Evolutionary conservation across 768 basidiomycete species (phyloP), one percentile per base, ranked within the genome.

Genomic region (Boletus sp.): DNA sequence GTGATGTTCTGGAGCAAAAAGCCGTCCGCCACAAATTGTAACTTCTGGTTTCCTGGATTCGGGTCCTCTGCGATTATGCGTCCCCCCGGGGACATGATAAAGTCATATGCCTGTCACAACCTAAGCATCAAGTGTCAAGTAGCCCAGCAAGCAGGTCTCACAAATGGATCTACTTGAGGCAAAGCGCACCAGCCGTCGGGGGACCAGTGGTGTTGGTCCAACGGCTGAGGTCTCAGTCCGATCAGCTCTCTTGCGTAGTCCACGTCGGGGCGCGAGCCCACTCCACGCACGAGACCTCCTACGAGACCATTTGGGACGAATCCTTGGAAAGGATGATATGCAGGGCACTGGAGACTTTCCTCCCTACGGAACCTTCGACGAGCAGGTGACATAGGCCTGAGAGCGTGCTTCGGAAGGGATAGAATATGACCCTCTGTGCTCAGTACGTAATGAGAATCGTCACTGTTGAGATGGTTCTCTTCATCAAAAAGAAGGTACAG

Each of bases 361-460:
- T 83, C 77, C 24, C 80, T 79, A 18, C 90, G 84, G 59, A 84
- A 73, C 60, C 81, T 81, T 64, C 81, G 80, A 17, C 85, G 83
- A 4, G 81, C 73, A 33, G 81, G 59, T n/a, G 89, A 84, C 37
- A 82, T 73, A 8, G 82, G 80, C 59, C 77, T 81, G 30, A 89
- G 75, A 49, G 82, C 76, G 46, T 81, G 65, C 39, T 64, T 70
- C 1, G 83, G 84, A 18, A 97, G 80, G 11, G 79, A 79, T 44
- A 99, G 77, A 28, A 93, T 80, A 68, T 99, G 97, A 0, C 96
- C 97, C 71, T 98, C 97, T 1, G 97, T 99, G 7, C 94, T 92
- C 68, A 97, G 90, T 10, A 98, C 91, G 59, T 87, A 90, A 69
- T 94, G 90, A 0, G 90, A 89, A 67, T 91, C 87, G 64, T 91